These are phyloP conservation scores for Cronartium quercuum DNA, from an alignment of 1,284 basidiomycete genomes.

Conservation along the genomic window DNA sequence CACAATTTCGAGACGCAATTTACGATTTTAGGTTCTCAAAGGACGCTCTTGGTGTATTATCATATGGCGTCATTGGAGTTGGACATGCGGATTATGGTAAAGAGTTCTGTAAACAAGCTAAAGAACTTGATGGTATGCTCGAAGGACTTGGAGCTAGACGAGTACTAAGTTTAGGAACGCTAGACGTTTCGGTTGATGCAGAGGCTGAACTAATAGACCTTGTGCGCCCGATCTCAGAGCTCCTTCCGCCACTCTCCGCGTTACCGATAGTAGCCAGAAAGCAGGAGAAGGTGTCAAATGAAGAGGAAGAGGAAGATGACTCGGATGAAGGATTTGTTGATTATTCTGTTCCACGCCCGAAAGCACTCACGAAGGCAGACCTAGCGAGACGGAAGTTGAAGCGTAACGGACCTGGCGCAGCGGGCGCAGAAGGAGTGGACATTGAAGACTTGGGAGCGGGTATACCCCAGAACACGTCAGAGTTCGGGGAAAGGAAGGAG, in stretches of 20 bases:
- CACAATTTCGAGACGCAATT: conserved; percentile 25
- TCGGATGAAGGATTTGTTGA: conserved; percentile 7
- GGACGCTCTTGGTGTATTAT: conserved; percentile 2
- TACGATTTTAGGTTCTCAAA: conserved; percentile 35
- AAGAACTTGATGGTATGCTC: conserved; percentile 17
- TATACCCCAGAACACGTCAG: conserved; percentile 3
- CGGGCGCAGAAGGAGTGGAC: background rate
- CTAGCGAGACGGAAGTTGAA: conserved; percentile 28
- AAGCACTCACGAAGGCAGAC: conserved; percentile 26
- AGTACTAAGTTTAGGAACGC: background rate
- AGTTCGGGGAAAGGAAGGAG: conserved; percentile 18
- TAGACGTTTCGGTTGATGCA: conserved; percentile 29
- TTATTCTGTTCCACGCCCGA: conserved; percentile 1
- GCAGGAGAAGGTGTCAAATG: background rate
- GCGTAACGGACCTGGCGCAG: background rate
- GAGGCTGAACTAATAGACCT: background rate
- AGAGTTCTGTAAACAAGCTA: conserved; percentile 34
- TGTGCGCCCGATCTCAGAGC: background rate
- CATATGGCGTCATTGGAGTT: conserved; percentile 19
- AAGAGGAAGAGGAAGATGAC: conserved; percentile 12
- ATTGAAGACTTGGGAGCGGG: conserved; percentile 37
- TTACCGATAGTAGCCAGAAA: conserved; percentile 11
- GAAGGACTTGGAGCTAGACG: conserved; percentile 13
- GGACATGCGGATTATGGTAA: conserved; percentile 16
- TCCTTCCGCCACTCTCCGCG: background rate